Evolutionary conservation across 2,329 filamentous ascomycete species (phyloP).

Genomic region (Elsinoe australis): DNA sequence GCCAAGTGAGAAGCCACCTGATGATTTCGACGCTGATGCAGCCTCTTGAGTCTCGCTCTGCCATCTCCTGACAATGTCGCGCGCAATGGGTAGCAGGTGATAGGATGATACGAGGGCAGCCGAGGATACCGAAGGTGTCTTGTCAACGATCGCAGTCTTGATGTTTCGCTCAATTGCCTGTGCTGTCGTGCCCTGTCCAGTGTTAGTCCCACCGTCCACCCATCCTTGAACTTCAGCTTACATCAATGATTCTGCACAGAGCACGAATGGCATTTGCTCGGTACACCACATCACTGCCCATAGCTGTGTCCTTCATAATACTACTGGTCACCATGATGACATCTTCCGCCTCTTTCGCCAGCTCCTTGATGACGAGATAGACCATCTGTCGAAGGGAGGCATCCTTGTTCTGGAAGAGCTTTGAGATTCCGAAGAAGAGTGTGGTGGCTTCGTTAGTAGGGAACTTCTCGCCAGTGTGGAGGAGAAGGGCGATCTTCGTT

Average conservation of each 20-base stretch:
- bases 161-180: slow-evolving; percentile 97
- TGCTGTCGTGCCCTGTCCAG: slow-evolving; percentile 56
- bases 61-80: slow-evolving; percentile 93
- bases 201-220: slow-evolving; percentile 17
- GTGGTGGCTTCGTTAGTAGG: slow-evolving; percentile 95
- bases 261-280: slow-evolving; percentile 93
- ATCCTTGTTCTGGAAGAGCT: slow-evolving; percentile 99
- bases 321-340: slow-evolving; percentile 99
- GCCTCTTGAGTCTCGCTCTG: slow-evolving; percentile 98
- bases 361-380: slow-evolving; percentile 94
- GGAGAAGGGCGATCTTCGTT: slow-evolving; percentile 91
- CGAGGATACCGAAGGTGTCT: slow-evolving; percentile 93
- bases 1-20: slow-evolving; percentile 80
- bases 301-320: slow-evolving; percentile 98
- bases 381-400: slow-evolving; percentile 97
- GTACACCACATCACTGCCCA: slow-evolving; percentile 88
- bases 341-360: slow-evolving; percentile 90
- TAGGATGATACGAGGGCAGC: slow-evolving; percentile 95
- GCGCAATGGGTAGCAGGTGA: slow-evolving; percentile 90
- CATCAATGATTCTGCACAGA: slow-evolving; percentile 92
- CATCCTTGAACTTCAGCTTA: slow-evolving; percentile 39
- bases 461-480: slow-evolving; percentile 96
- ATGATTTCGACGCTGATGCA: slow-evolving; percentile 80
- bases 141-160: slow-evolving; percentile 96
- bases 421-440: slow-evolving; percentile 97